These are phyloP conservation scores for Effrenium voratum DNA, from an alignment of 73 alveolate species.

Conservation along the genomic window DNA sequence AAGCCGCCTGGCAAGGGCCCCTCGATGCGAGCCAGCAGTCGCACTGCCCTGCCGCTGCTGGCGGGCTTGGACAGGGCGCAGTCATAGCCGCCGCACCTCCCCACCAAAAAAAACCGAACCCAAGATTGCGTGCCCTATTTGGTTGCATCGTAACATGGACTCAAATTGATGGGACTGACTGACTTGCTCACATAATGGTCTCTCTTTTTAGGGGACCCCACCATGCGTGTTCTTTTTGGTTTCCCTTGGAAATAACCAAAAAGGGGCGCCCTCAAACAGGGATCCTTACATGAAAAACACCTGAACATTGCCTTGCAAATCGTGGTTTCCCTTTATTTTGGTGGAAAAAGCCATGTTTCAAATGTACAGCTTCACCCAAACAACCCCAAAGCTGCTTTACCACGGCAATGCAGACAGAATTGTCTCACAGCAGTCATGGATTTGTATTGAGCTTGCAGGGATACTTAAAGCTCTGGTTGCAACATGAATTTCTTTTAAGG, in stretches of 20 bases:
- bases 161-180: neutral
- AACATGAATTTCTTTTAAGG: too few relatives aligned
- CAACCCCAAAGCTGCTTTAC: too few relatives aligned
- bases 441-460: too few relatives aligned
- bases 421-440: too few relatives aligned
- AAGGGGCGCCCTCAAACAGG: neutral
- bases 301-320: too few relatives aligned
- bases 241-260: neutral
- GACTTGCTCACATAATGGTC: neutral
- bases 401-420: too few relatives aligned
- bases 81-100: slow-evolving; percentile 57
- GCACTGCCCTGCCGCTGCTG: slow-evolving; percentile 56
- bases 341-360: too few relatives aligned
- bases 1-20: slow-evolving; percentile 87
- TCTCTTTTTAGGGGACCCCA: neutral
- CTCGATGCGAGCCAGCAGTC: slow-evolving; percentile 63
- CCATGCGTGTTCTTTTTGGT: neutral
- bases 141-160: neutral
- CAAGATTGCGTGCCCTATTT: slow-evolving; percentile 6
- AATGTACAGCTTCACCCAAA: too few relatives aligned
- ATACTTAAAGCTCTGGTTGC: too few relatives aligned
- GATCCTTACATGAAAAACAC: too few relatives aligned
- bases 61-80: slow-evolving; percentile 63
- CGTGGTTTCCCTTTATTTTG: too few relatives aligned
- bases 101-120: neutral